A percentile compares a stretch with the other conserved stretches of the same genome.
Conservation (phyloP, 352 stramenopile species). For the Pythium vanterpoolii region DNA sequence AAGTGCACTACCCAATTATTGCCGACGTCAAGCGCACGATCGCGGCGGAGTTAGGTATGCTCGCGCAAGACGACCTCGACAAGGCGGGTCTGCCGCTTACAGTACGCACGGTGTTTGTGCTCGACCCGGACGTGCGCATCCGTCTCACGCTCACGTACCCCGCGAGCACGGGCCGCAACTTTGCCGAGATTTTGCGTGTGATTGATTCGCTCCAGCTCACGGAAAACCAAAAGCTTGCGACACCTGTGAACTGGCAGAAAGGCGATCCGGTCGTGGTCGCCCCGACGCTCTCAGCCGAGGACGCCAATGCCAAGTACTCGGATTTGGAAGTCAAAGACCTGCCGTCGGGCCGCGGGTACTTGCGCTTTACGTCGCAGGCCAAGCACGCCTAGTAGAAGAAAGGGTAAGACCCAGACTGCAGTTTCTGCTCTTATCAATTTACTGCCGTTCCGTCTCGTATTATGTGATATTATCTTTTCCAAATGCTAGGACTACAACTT, state of each 20-base stretch:
- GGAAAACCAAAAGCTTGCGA: constrained; percentile 43
- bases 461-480: not conserved
- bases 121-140: constrained; percentile 89
- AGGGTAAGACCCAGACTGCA: too few relatives aligned
- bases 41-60: constrained; percentile 83
- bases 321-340: constrained; percentile 57
- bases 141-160: constrained; percentile 91
- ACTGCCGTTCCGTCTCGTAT: not conserved
- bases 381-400: constrained; percentile 13
- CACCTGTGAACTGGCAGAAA: constrained; percentile 72
- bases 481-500: too few relatives aligned
- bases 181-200: constrained; percentile 90
- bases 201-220: constrained; percentile 88
- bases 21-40: constrained; percentile 79
- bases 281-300: constrained; percentile 44
- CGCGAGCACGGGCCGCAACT: constrained; percentile 90
- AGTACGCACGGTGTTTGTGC: constrained; percentile 90
- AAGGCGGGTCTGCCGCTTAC: constrained; percentile 77
- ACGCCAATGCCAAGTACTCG: constrained; percentile 63
- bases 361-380: constrained; percentile 60
- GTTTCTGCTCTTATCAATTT: too few relatives aligned
- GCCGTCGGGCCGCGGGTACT: constrained; percentile 70
- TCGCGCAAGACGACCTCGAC: constrained; percentile 81
- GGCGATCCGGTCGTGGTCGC: constrained; percentile 69
- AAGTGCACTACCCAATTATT: constrained; percentile 91